These are phyloP conservation scores for Atkinsonella hypoxylon DNA, from an alignment of 2,329 filamentous ascomycete species.

Conservation along the genomic window DNA sequence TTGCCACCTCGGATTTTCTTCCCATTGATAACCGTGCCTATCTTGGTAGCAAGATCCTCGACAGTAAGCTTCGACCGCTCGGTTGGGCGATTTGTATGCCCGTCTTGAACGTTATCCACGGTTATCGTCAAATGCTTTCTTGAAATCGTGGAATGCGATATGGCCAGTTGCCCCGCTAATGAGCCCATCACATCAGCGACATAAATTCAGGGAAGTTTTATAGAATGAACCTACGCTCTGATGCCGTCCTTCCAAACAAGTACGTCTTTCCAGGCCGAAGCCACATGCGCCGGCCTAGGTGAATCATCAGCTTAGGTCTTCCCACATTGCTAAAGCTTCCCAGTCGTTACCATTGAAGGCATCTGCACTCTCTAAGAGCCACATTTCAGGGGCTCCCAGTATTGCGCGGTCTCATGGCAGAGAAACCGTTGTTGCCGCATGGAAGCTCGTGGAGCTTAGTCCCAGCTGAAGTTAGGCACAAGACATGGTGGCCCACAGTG, in stretches of 20 bases:
- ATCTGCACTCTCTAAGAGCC: conserved; percentile 50
- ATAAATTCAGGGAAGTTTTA: not conserved
- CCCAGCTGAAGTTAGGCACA: not conserved
- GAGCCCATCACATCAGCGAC: not conserved
- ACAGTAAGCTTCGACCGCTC: conserved; percentile 59
- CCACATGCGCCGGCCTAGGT: conserved; percentile 51
- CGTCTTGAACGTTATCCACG: conserved; percentile 51
- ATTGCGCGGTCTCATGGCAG: not conserved
- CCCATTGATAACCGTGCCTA: conserved; percentile 69
- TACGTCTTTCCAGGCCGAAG: conserved; percentile 75
- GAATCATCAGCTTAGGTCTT: conserved; percentile 4
- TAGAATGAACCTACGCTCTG: conserved; percentile 39
- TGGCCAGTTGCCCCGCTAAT: conserved; percentile 52
- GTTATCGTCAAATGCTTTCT: conserved; percentile 75
- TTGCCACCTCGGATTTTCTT: conserved; percentile 53
- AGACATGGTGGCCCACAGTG: not conserved
- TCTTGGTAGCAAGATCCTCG: conserved; percentile 72
- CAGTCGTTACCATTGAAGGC: conserved; percentile 31
- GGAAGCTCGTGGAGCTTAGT: not conserved
- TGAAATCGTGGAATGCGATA: conserved; percentile 75
- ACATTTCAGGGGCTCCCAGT: conserved; percentile 33
- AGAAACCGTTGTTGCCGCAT: not conserved
- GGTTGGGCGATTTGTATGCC: conserved; percentile 52
- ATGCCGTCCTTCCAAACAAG: conserved; percentile 68
- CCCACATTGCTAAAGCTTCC: not conserved